phyloP scores from a whole-genome alignment of 495 filamentous ascomycete species.

The Daldinia concentrica region DNA sequence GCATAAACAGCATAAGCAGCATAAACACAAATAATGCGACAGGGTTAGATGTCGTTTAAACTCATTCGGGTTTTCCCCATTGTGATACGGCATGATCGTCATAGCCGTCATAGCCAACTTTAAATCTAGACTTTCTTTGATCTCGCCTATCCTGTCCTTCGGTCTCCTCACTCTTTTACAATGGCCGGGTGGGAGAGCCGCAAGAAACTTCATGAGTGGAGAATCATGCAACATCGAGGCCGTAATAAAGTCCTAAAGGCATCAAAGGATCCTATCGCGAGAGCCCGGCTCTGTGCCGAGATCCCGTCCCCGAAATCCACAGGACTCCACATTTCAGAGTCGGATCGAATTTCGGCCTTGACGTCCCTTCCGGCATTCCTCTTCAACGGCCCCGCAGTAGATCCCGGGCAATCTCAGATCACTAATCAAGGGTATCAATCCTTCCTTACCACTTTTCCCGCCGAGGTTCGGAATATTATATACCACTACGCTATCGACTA shows the following conservation, averaged over 20 bases:
- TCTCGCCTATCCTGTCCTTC: not conserved
- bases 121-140: not conserved
- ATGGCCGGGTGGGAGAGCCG: constrained; percentile 29
- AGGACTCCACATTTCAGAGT: constrained; percentile 30
- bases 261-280: constrained; percentile 35
- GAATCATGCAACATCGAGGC: constrained; percentile 37
- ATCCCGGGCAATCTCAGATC: not conserved
- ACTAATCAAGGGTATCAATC: constrained; percentile 5
- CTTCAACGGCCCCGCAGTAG: constrained; percentile 11
- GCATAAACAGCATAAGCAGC: not conserved
- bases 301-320: constrained; percentile 30
- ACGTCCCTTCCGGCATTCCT: constrained; percentile 39
- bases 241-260: constrained; percentile 41
- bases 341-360: constrained; percentile 36
- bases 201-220: constrained; percentile 36
- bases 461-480: constrained; percentile 49
- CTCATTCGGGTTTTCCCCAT: constrained; percentile 9
- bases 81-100: constrained; percentile 17
- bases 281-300: constrained; percentile 37
- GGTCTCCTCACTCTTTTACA: not conserved
- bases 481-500: constrained; percentile 43
- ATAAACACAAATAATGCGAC: constrained; percentile 13
- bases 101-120: constrained; percentile 11
- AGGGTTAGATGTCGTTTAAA: constrained; percentile 1
- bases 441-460: constrained; percentile 45